Evolutionary conservation across 1,139 yeast species (phyloP).

Genomic region (Yamadazyma oceani): DNA sequence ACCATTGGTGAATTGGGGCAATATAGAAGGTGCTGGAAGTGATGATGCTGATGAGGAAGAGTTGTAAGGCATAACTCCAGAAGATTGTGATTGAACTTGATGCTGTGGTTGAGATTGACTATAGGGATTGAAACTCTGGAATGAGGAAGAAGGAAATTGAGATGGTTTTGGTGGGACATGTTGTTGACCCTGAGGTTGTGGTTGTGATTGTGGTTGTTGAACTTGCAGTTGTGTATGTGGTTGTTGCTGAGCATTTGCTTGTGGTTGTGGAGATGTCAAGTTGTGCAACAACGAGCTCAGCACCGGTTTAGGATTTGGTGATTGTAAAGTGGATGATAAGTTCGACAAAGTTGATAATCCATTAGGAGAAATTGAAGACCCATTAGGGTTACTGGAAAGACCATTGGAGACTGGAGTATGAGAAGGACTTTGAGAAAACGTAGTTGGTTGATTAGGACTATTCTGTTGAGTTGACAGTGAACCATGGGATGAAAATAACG

Average conservation of each 20-base stretch:
- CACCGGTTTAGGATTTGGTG: not conserved
- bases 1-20: not conserved
- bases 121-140: slow-evolving; percentile 1
- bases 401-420: not conserved
- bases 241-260: not conserved
- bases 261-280: not conserved
- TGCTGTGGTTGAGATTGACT: slow-evolving; percentile 2
- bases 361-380: not conserved
- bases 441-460: not conserved
- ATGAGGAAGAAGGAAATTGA: not conserved
- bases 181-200: not conserved
- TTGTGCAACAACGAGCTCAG: not conserved
- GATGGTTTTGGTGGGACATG: slow-evolving; percentile 2
- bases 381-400: not conserved
- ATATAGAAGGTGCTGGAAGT: not conserved
- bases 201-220: not conserved
- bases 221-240: not conserved
- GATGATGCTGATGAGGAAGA: not conserved
- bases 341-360: not conserved
- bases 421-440: not conserved
- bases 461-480: too few species aligned
- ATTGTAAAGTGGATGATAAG: not conserved
- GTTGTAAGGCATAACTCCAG: not conserved
- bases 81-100: not conserved
- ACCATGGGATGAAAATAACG: too few species aligned